Evolutionary conservation across 179 eudicot species (phyloP).

Genomic region (Amaranthus tricolor): DNA sequence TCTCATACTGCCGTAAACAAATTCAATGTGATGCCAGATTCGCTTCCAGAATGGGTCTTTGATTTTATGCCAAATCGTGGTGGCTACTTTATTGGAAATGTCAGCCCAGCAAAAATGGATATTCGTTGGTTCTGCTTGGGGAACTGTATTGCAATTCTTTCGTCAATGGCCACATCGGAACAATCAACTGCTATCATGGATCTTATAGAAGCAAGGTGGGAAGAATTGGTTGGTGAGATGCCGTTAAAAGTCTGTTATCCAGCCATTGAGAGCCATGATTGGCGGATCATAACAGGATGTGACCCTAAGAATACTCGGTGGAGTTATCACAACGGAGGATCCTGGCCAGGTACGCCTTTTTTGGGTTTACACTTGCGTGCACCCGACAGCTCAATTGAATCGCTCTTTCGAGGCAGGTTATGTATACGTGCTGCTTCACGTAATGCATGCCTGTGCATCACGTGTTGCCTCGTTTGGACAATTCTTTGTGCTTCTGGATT

Average conservation of each 20-base stretch:
- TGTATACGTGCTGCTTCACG: background rate
- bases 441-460: background rate
- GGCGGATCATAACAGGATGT: slow-evolving; percentile 84
- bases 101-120: slow-evolving; percentile 91
- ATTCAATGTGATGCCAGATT: slow-evolving; percentile 87
- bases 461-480: background rate
- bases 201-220: slow-evolving; percentile 83
- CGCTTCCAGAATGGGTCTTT: slow-evolving; percentile 91
- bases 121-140: slow-evolving; percentile 90
- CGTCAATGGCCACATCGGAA: slow-evolving; percentile 72
- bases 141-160: slow-evolving; percentile 78
- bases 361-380: background rate
- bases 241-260: slow-evolving; percentile 79
- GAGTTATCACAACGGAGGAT: slow-evolving; percentile 95
- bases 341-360: slow-evolving; percentile 78
- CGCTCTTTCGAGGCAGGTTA: background rate
- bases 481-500: background rate
- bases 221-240: slow-evolving; percentile 87
- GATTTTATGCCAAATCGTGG: slow-evolving; percentile 87
- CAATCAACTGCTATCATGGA: slow-evolving; percentile 87
- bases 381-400: background rate
- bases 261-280: slow-evolving; percentile 79
- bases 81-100: slow-evolving; percentile 86
- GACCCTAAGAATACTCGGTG: slow-evolving; percentile 92
- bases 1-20: slow-evolving; percentile 94